phyloP scores from a whole-genome alignment of 2,329 filamentous ascomycete genomes.

The Ascomycota sp. region DNA sequence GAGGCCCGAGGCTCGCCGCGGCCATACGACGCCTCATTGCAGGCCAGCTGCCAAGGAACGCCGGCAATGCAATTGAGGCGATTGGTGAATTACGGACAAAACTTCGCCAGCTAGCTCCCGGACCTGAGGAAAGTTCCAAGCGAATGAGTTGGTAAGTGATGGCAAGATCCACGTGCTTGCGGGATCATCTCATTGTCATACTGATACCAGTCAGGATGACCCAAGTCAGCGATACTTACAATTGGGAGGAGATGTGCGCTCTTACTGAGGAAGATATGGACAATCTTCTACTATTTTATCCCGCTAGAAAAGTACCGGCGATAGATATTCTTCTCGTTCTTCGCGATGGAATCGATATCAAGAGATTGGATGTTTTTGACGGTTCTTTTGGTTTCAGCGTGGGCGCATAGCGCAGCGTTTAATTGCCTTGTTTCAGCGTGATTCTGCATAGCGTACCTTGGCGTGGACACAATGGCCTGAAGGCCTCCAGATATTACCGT shows the following conservation, averaged over 20 bases:
- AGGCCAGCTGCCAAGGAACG: conserved; percentile 50
- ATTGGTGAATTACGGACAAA: conserved; percentile 65
- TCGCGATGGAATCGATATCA: conserved; percentile 21
- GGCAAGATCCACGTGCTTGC: neutral
- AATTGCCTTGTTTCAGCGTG: too few species aligned
- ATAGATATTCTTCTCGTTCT: conserved; percentile 34
- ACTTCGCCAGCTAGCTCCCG: conserved; percentile 57
- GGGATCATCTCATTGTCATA: too few species aligned
- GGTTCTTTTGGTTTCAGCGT: conserved; percentile 39
- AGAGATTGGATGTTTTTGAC: conserved; percentile 33
- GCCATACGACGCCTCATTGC: conserved; percentile 73
- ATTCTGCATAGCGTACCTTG: too few species aligned
- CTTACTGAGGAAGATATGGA: conserved; percentile 76
- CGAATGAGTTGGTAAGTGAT: conserved; percentile 64
- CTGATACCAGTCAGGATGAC: conserved; percentile 47
- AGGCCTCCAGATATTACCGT: too few species aligned
- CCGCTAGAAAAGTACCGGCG: conserved; percentile 30
- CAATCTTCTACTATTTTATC: conserved; percentile 57
- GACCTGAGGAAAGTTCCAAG: conserved; percentile 54
- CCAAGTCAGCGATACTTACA: conserved; percentile 72
- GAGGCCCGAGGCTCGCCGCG: conserved; percentile 77
- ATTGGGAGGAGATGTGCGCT: conserved; percentile 62
- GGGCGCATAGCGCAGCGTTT: conserved; percentile 11
- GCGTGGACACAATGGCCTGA: too few species aligned
- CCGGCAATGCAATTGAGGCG: conserved; percentile 67